phyloP scores from a whole-genome alignment of 768 basidiomycete species.

The Termitomyces sp. region DNA sequence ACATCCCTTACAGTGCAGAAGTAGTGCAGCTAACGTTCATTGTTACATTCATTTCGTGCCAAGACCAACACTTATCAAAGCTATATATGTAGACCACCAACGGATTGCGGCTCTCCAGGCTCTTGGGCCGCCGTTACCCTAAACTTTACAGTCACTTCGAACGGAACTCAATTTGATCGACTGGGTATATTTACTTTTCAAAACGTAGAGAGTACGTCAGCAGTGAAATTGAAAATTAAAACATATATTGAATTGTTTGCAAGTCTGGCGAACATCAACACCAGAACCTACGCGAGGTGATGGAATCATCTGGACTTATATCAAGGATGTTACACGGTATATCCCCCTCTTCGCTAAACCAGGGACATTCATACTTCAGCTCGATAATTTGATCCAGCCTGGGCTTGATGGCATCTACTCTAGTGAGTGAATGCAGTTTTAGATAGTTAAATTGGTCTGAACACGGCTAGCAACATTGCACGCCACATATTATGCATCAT shows the following conservation, averaged over 20 bases:
- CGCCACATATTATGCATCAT: slow-evolving; percentile 68
- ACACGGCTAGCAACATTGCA: slow-evolving; percentile 48
- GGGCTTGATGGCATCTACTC: slow-evolving; percentile 64
- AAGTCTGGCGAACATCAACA: slow-evolving; percentile 78
- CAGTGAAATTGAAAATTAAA: not conserved
- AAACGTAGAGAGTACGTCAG: slow-evolving; percentile 61
- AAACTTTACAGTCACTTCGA: slow-evolving; percentile 73
- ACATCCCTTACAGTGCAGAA: slow-evolving; percentile 42
- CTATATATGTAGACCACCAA: slow-evolving; percentile 48
- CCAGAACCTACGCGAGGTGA: slow-evolving; percentile 60
- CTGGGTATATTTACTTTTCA: slow-evolving; percentile 70
- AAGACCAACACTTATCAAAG: not conserved
- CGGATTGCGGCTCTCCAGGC: slow-evolving; percentile 61
- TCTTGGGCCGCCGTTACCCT: slow-evolving; percentile 71
- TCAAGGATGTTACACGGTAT: slow-evolving; percentile 72
- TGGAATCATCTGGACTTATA: slow-evolving; percentile 75
- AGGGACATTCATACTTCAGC: slow-evolving; percentile 65
- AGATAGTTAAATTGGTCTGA: not conserved
- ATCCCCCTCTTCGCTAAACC: slow-evolving; percentile 62
- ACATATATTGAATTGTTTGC: not conserved
- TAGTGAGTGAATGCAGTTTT: slow-evolving; percentile 28
- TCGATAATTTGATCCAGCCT: slow-evolving; percentile 60
- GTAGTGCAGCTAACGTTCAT: slow-evolving; percentile 52
- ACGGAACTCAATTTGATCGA: slow-evolving; percentile 73
- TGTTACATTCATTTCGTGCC: not conserved